phyloP scores from a whole-genome alignment of 2,329 filamentous ascomycete species.

The Fusarium concolor region DNA sequence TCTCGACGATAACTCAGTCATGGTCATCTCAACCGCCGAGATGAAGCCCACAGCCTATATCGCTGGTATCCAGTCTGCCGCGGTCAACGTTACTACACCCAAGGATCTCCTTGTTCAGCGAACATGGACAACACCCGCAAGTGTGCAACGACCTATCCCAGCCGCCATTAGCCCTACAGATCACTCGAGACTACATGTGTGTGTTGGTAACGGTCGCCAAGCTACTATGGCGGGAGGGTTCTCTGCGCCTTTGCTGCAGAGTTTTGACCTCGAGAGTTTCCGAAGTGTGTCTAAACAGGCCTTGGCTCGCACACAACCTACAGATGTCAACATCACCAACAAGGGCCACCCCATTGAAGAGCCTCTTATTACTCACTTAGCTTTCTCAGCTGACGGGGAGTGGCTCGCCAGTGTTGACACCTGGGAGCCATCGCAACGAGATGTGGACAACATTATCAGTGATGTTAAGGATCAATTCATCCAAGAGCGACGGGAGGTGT shows the following conservation, averaged over 20 bases:
- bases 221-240: constrained; percentile 63
- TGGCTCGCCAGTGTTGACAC: constrained; percentile 95
- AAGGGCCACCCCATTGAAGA: constrained; percentile 79
- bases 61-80: constrained; percentile 79
- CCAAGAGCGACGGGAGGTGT: constrained; percentile 74
- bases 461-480: constrained; percentile 59
- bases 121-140: constrained; percentile 59
- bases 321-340: constrained; percentile 80
- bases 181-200: constrained; percentile 73
- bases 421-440: constrained; percentile 80
- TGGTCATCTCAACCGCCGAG: constrained; percentile 91
- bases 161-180: constrained; percentile 71
- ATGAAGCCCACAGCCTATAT: constrained; percentile 86
- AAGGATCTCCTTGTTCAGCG: constrained; percentile 66
- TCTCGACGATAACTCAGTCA: constrained; percentile 90
- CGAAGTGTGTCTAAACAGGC: constrained; percentile 88
- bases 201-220: constrained; percentile 72
- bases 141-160: constrained; percentile 64
- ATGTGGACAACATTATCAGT: constrained; percentile 64
- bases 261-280: constrained; percentile 84
- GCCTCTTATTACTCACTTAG: constrained; percentile 80
- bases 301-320: constrained; percentile 86
- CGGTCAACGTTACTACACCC: constrained; percentile 61
- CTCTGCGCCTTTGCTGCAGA: constrained; percentile 76
- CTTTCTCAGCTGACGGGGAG: constrained; percentile 81